These are phyloP conservation scores for Metarhizium guizhouense DNA, from an alignment of 2,329 filamentous ascomycete genomes.

Conservation along the genomic window DNA sequence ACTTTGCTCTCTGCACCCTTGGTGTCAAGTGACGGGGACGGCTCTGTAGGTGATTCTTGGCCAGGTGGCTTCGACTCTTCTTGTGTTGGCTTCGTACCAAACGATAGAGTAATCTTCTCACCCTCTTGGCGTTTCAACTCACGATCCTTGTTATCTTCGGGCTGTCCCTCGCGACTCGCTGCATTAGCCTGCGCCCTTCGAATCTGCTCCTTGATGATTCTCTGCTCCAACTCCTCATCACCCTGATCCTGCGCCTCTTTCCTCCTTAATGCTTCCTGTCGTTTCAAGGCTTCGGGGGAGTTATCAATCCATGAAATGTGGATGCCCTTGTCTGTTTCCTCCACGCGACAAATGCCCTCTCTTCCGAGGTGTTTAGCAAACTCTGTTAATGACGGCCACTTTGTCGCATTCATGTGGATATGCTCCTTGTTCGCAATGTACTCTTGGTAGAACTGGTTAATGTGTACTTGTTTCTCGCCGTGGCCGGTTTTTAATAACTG, in stretches of 20 bases:
- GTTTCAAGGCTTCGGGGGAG: conserved; percentile 71
- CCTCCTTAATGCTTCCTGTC: conserved; percentile 71
- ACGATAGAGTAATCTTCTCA: conserved; percentile 67
- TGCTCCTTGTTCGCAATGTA: conserved; percentile 77
- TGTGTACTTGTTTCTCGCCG: conserved; percentile 79
- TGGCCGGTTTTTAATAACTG: conserved; percentile 72
- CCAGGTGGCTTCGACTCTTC: conserved; percentile 4
- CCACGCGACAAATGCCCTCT: conserved; percentile 81
- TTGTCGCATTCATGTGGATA: conserved; percentile 88
- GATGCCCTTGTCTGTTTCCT: conserved; percentile 79
- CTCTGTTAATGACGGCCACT: conserved; percentile 80
- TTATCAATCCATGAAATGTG: conserved; percentile 89
- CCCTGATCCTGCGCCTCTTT: conserved; percentile 84
- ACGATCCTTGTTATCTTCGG: conserved; percentile 31
- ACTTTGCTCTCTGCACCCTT: conserved; percentile 10
- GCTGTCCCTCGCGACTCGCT: conserved; percentile 30
- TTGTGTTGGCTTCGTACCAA: conserved; percentile 39
- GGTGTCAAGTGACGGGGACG: conserved; percentile 8
- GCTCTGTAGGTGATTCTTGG: conserved; percentile 13
- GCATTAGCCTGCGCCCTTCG: conserved; percentile 54
- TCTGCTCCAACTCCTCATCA: conserved; percentile 83
- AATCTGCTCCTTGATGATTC: conserved; percentile 76
- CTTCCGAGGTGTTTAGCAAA: conserved; percentile 80
- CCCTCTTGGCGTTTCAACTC: conserved; percentile 55
- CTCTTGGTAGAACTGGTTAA: conserved; percentile 92